Conservation (phyloP, 768 basidiomycete species). For the Leccinum uliginosum region DNA sequence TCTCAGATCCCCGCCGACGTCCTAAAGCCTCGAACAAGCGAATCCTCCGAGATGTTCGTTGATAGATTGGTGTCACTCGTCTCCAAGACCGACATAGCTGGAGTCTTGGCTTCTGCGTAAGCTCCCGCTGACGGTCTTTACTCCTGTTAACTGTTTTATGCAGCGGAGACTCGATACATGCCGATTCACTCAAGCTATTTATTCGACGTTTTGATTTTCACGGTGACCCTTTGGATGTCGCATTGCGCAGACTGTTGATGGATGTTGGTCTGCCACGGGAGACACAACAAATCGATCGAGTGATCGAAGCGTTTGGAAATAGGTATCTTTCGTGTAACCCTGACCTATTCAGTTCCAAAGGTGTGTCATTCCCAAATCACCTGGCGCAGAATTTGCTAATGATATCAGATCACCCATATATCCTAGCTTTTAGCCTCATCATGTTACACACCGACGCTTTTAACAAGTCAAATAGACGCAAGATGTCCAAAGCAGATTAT, state of each 20-base stretch:
- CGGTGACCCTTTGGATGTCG: constrained; percentile 83
- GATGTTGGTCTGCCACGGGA: constrained; percentile 88
- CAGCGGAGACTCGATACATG: constrained; percentile 72
- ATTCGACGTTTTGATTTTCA: constrained; percentile 75
- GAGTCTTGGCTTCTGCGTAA: constrained; percentile 79
- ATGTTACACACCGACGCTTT: constrained; percentile 99
- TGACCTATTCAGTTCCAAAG: constrained; percentile 70
- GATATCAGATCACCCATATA: constrained; percentile 81
- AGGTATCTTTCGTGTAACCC: constrained; percentile 84
- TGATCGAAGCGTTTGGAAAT: constrained; percentile 91
- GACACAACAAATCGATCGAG: constrained; percentile 97
- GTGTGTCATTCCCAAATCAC: constrained; percentile 35
- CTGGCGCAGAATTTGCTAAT: not conserved
- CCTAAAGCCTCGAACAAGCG: constrained; percentile 54
- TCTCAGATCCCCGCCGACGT: constrained; percentile 42
- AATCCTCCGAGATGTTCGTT: constrained; percentile 70
- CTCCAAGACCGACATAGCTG: constrained; percentile 74
- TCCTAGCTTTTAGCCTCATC: constrained; percentile 94
- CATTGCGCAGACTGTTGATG: constrained; percentile 86
- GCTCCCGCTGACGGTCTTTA: constrained; percentile 3
- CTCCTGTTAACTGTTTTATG: constrained; percentile 7
- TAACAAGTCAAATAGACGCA: constrained; percentile 95
- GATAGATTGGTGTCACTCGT: constrained; percentile 58
- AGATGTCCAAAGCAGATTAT: constrained; percentile 96
- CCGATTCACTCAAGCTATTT: constrained; percentile 63